Percentiles rank a stretch among this genome's conserved stretches.
Evolutionary conservation across 805 yeast species (phyloP).

Genomic region (Yarrowia keelungensis): DNA sequence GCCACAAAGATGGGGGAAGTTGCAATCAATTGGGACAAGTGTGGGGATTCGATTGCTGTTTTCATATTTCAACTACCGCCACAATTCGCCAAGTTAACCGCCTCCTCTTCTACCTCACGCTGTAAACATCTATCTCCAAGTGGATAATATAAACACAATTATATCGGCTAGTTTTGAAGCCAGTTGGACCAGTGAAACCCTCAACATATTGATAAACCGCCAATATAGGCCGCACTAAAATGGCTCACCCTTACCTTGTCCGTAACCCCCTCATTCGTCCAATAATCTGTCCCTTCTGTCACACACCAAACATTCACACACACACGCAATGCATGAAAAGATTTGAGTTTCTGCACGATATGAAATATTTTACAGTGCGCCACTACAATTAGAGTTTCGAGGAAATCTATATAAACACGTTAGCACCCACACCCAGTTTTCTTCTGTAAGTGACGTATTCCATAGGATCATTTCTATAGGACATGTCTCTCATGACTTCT

Average conservation of each 20-base stretch:
- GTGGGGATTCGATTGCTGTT: too few species aligned
- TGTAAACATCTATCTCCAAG: neutral
- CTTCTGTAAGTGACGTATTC: slow-evolving; percentile 83
- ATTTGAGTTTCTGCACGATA: neutral
- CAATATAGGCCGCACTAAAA: neutral
- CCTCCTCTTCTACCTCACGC: neutral
- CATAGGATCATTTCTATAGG: slow-evolving; percentile 99
- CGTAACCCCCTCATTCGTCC: neutral
- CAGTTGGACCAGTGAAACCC: neutral
- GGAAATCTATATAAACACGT: slow-evolving; percentile 2
- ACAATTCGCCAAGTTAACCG: too few species aligned
- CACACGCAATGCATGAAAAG: too few species aligned
- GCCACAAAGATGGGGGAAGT: neutral
- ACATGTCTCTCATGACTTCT: slow-evolving; percentile 98
- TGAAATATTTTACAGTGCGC: neutral
- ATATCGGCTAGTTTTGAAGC: neutral
- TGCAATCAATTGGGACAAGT: too few species aligned
- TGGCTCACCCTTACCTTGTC: neutral
- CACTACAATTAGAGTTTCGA: neutral
- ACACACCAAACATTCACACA: too few species aligned
- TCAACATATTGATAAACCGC: neutral
- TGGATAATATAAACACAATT: neutral
- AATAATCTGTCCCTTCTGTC: too few species aligned
- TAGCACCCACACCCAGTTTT: slow-evolving; percentile 43
- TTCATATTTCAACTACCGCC: too few species aligned